These are phyloP conservation scores for Tricholoma bakamatsutake DNA, from an alignment of 768 basidiomycete genomes.

Conservation along the genomic window DNA sequence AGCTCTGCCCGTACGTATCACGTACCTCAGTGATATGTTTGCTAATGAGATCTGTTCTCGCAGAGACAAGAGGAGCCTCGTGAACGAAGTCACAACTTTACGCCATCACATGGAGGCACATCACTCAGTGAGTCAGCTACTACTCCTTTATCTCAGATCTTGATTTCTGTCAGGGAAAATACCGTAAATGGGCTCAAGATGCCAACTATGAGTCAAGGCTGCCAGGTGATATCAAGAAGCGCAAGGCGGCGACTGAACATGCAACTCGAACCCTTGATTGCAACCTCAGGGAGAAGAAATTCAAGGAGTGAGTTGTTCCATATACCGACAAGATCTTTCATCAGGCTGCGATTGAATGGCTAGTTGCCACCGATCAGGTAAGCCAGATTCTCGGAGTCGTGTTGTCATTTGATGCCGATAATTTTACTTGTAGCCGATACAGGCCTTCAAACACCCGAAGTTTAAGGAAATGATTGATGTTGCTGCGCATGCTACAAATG, in stretches of 20 bases:
- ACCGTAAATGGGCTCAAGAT: conserved; percentile 22
- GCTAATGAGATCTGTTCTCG: neutral
- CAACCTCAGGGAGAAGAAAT: conserved; percentile 16
- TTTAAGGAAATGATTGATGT: conserved; percentile 32
- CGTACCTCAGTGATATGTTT: neutral
- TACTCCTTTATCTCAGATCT: neutral
- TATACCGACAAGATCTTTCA: conserved; percentile 25
- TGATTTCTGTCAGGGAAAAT: conserved; percentile 3
- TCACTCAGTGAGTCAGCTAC: neutral
- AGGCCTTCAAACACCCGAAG: conserved; percentile 17
- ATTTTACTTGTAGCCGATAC: too few species aligned
- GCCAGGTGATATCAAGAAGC: conserved; percentile 12
- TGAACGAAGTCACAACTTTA: neutral
- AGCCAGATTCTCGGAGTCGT: neutral
- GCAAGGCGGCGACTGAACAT: conserved; percentile 9
- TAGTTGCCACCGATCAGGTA: conserved; percentile 35
- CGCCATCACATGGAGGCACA: neutral
- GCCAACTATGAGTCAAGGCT: conserved; percentile 25
- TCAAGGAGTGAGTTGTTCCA: conserved; percentile 14
- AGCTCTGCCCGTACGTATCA: neutral
- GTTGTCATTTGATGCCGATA: neutral
- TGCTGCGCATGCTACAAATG: conserved; percentile 19
- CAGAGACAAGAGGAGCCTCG: neutral
- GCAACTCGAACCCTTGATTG: conserved; percentile 18
- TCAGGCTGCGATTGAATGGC: conserved; percentile 23